These are phyloP conservation scores for Fonsecaea pedrosoi DNA, from an alignment of 2,329 filamentous ascomycete genomes.

Conservation along the genomic window DNA sequence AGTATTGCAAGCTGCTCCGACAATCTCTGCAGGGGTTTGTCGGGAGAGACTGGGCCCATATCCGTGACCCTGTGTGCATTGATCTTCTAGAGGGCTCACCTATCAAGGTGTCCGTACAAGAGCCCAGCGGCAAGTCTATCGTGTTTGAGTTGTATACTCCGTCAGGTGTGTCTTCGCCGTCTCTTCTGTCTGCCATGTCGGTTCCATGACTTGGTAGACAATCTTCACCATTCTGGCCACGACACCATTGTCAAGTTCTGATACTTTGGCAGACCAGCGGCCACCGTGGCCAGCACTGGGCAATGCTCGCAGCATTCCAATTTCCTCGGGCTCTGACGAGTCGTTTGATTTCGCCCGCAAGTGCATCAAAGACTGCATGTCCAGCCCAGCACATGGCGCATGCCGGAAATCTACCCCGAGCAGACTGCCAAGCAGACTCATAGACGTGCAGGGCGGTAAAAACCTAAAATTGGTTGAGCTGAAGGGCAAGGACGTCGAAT, in stretches of 20 bases:
- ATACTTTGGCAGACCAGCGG: not conserved
- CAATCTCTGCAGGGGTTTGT: not conserved
- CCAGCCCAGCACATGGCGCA: not conserved
- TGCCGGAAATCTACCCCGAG: not conserved
- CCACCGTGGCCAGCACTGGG: not conserved
- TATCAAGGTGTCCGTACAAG: not conserved
- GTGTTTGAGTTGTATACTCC: not conserved
- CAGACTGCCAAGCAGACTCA: not conserved
- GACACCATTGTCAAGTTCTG: not conserved
- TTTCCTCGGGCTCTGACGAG: not conserved
- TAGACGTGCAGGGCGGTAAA: not conserved
- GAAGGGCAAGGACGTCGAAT: not conserved
- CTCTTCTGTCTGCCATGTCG: not conserved
- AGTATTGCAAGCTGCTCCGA: not conserved
- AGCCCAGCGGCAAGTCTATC: not conserved
- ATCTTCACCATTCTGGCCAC: not conserved
- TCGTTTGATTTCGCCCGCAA: constrained; percentile 1
- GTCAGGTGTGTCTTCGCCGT: not conserved
- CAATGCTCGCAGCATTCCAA: not conserved
- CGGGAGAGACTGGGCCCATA: not conserved
- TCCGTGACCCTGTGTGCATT: not conserved
- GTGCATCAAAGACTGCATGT: not conserved
- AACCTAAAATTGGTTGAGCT: not conserved
- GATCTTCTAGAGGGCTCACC: not conserved
- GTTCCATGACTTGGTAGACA: not conserved